A percentile compares a stretch with the other conserved stretches of the same genome.
phyloP scores from a whole-genome alignment of 768 basidiomycete genomes.

The Clathrus columnatus region DNA sequence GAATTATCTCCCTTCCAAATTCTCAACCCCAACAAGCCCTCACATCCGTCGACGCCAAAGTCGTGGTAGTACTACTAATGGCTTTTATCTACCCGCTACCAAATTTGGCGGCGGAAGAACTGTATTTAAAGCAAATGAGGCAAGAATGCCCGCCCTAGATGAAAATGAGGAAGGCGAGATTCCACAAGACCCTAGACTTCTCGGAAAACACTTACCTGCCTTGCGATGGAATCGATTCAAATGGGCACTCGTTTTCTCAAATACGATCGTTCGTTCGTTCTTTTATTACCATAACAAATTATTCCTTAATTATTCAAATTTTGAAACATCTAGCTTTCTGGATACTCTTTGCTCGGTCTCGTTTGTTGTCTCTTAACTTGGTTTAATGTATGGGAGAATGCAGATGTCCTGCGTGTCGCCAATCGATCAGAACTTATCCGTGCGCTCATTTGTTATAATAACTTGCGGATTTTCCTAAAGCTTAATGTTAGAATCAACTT shows the following conservation, averaged over 20 bases:
- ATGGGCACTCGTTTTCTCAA: constrained; percentile 65
- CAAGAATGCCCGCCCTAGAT: constrained; percentile 41
- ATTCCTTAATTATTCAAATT: neutral
- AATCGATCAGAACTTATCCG: constrained; percentile 56
- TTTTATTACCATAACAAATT: neutral
- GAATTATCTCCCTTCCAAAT: constrained; percentile 72
- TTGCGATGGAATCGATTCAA: constrained; percentile 81
- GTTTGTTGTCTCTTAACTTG: constrained; percentile 64
- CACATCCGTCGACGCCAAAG: neutral
- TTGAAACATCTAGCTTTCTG: constrained; percentile 53
- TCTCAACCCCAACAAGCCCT: constrained; percentile 32
- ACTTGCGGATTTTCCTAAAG: too few relatives aligned
- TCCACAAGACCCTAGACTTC: constrained; percentile 1
- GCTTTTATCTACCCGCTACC: constrained; percentile 23
- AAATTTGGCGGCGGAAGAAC: constrained; percentile 65
- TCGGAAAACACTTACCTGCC: constrained; percentile 11
- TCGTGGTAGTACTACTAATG: neutral
- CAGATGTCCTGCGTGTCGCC: constrained; percentile 65
- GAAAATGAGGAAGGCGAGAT: constrained; percentile 49
- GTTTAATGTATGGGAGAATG: constrained; percentile 63
- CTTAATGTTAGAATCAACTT: constrained; percentile 43
- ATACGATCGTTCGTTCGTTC: constrained; percentile 38
- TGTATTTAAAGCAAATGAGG: constrained; percentile 47
- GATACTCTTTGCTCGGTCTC: constrained; percentile 52
- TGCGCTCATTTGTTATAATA: constrained; percentile 18